These are phyloP conservation scores for Blastocystis hominis DNA, from an alignment of 352 stramenopile genomes.

Conservation along the genomic window DNA sequence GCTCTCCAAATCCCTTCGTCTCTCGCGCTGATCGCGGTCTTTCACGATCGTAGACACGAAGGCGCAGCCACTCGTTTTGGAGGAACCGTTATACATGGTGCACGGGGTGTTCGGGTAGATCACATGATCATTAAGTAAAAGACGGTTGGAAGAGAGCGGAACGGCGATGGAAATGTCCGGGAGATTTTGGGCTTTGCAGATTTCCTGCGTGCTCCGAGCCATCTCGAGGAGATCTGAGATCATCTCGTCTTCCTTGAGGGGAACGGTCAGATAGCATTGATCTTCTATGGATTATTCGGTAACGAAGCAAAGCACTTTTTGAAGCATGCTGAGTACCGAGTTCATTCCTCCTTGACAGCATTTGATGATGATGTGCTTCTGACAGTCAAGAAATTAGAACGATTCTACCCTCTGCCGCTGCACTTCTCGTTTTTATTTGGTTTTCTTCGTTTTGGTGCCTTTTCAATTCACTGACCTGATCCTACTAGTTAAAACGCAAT, in stretches of 20 bases:
- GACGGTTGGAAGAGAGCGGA: slow-evolving; percentile 8
- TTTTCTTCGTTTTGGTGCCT: neutral
- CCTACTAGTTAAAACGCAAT: neutral
- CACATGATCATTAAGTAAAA: slow-evolving; percentile 38
- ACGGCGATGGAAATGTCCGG: neutral
- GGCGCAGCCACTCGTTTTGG: neutral
- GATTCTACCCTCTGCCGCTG: neutral
- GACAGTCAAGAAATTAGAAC: neutral
- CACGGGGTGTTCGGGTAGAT: slow-evolving; percentile 46
- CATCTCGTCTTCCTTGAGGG: slow-evolving; percentile 14
- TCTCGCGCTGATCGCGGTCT: slow-evolving; percentile 20
- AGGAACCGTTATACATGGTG: neutral
- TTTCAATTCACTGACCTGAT: neutral
- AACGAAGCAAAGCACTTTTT: neutral
- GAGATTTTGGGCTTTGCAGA: neutral
- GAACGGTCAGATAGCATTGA: slow-evolving; percentile 8
- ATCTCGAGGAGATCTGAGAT: slow-evolving; percentile 42
- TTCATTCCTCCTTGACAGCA: neutral
- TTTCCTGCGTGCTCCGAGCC: neutral
- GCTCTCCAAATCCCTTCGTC: slow-evolving; percentile 8
- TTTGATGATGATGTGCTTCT: neutral
- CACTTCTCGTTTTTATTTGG: slow-evolving; percentile 27
- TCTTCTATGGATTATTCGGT: neutral
- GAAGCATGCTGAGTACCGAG: neutral
- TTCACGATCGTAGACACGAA: slow-evolving; percentile 41